These are phyloP conservation scores for Apiotrichum sp. DNA, from an alignment of 1,284 basidiomycete species.

Conservation along the genomic window DNA sequence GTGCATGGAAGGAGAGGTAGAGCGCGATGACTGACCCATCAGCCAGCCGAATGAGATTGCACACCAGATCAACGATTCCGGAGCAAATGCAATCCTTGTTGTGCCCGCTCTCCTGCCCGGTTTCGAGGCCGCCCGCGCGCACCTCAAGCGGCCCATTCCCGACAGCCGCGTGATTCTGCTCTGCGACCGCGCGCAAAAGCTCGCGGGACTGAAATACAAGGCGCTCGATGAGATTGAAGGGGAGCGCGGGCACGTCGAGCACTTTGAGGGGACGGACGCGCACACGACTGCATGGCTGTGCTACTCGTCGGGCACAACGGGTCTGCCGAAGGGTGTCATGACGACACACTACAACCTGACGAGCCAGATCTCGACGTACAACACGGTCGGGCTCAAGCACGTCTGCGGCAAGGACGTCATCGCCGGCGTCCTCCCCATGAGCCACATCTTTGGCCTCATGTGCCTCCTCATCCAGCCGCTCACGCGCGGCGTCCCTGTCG, in stretches of 20 bases:
- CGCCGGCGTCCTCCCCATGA: constrained; percentile 12
- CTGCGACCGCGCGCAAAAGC: constrained; percentile 3
- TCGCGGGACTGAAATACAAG: constrained; percentile 6
- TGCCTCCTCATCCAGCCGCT: constrained; percentile 58
- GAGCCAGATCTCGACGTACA: constrained; percentile 23
- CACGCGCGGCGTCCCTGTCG: constrained; percentile 55
- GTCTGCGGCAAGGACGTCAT: constrained; percentile 9
- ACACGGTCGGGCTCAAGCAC: constrained; percentile 4
- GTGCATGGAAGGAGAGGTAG: constrained; percentile 15
- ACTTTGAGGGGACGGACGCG: constrained; percentile 6
- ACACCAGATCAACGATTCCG: constrained; percentile 51
- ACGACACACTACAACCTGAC: constrained; percentile 64
- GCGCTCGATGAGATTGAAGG: constrained; percentile 6
- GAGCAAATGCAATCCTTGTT: constrained; percentile 54
- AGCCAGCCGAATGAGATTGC: constrained; percentile 43
- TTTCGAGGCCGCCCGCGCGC: constrained; percentile 21
- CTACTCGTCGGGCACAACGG: constrained; percentile 59
- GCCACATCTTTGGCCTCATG: constrained; percentile 19
- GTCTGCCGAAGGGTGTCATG: constrained; percentile 46
- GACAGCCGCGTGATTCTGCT: constrained; percentile 12
- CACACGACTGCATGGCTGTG: constrained; percentile 49
- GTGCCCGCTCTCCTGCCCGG: constrained; percentile 52
- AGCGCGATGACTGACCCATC: background rate
- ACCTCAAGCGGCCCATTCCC: constrained; percentile 6
- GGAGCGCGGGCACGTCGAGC: constrained; percentile 3